Evolutionary conservation across 148 eudicot species (phyloP).

Genomic region (Chenopodium formosanum): DNA sequence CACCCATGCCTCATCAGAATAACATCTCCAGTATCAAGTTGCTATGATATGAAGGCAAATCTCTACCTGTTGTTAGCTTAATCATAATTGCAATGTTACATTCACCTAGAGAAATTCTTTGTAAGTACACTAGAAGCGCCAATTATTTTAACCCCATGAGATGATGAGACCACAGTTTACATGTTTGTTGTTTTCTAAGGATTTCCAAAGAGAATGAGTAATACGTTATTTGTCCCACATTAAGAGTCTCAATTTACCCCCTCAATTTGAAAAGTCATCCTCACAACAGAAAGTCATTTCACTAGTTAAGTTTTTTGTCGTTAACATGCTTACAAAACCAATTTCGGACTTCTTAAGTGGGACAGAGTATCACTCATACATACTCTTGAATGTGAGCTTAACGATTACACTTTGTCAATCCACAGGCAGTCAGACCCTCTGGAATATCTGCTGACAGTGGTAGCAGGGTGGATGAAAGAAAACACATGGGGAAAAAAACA

Average conservation of each 20-base stretch:
- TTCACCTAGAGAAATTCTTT: neutral
- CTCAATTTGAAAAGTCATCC: neutral
- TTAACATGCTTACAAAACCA: neutral
- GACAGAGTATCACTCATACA: neutral
- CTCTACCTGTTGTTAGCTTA: neutral
- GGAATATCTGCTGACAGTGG: slow-evolving; percentile 37
- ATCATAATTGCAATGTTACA: neutral
- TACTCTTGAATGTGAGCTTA: slow-evolving; percentile 10
- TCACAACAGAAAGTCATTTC: too few species aligned
- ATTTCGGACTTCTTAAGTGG: neutral
- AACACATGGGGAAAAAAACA: slow-evolving; percentile 28
- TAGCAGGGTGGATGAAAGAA: slow-evolving; percentile 41
- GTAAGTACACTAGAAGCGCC: neutral
- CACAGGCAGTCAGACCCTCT: slow-evolving; percentile 36
- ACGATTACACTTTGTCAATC: slow-evolving; percentile 8
- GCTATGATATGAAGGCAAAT: neutral
- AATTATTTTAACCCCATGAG: neutral
- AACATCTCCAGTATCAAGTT: neutral
- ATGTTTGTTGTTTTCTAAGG: neutral
- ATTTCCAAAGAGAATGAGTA: neutral
- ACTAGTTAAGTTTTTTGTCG: neutral
- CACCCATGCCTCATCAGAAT: neutral
- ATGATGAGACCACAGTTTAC: neutral
- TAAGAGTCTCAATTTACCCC: neutral
- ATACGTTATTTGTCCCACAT: neutral